Conservation (phyloP, 805 yeast genomes). For the Hanseniaspora lindneri region DNA sequence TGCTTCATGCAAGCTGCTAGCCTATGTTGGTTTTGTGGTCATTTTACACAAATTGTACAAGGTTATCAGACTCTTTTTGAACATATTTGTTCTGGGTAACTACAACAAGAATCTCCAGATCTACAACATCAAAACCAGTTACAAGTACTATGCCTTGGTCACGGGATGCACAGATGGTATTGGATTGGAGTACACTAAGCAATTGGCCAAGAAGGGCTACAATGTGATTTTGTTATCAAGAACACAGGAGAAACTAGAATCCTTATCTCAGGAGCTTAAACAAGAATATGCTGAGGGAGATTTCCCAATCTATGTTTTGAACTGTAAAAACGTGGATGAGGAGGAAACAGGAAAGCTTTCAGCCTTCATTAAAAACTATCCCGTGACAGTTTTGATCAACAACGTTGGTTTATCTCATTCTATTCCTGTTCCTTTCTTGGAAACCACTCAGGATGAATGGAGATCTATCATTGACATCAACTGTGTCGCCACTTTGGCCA, state of each 20-base stretch:
- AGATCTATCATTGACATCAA: constrained; percentile 73
- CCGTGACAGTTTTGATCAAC: constrained; percentile 68
- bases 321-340: constrained; percentile 61
- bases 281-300: constrained; percentile 33
- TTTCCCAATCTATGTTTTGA: constrained; percentile 54
- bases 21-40: constrained; percentile 48
- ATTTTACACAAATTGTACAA: constrained; percentile 41
- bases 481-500: constrained; percentile 67
- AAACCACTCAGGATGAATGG: constrained; percentile 65
- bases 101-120: constrained; percentile 57
- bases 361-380: constrained; percentile 37
- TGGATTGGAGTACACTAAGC: constrained; percentile 82
- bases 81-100: constrained; percentile 53
- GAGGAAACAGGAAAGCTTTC: constrained; percentile 45
- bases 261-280: constrained; percentile 51
- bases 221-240: constrained; percentile 76
- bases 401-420: constrained; percentile 93
- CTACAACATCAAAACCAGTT: constrained; percentile 32
- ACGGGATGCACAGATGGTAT: constrained; percentile 98
- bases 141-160: constrained; percentile 72
- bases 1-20: constrained; percentile 1
- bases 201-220: constrained; percentile 75
- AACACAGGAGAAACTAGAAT: constrained; percentile 63
- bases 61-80: constrained; percentile 42
- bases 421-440: constrained; percentile 85